Evolutionary conservation across 352 stramenopile species (phyloP), one percentile per base, ranked within the genome.

Genomic region (Peronospora belbahrii): DNA sequence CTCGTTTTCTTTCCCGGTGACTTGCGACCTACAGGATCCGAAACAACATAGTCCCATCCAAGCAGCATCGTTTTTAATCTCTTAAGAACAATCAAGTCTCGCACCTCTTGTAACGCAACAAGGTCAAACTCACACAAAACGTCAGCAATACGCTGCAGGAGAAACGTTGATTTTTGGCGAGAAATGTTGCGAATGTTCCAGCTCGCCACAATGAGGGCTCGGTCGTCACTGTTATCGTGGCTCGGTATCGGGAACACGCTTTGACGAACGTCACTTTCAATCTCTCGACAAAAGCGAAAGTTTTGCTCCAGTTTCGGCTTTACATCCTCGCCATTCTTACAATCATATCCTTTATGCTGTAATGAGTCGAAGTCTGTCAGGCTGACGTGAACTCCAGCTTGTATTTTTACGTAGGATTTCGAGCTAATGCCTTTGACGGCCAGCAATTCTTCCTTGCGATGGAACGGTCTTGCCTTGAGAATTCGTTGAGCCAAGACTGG

Each of bases 161-260:
- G 47, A 23, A 46, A 42, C 8, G 56, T 51, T 4, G 76, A 60
- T 27, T 74, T 70, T n/a, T 43, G 52, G 18, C 60, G 65, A 2
- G 74, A 86, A 47, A 86, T 50, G 35, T 85, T 83, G 58, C 72
- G 70, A n/a, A 89, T 74, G 20, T 89, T 89, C 72, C 70, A 86
- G 42, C 72, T 83, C 0, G 68, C 77, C 5, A 85, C 44, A 25
- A 88, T 48, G 14, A 88, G 17, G 15, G 54, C 52, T 18, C 19
- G 47, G 15, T 53, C 44, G 9, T 23, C 18, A 35, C 32, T 9
- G 8, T 34, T n/a, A 38, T 9, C 22, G 7, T 32, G 13, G 7
- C 24, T 42, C 28, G 14, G 14, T 15, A 8, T 59, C 10, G 45
- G 41, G 15, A 80, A 63, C 2, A 80, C 49, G 28, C 42, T 74